phyloP scores from a whole-genome alignment of 2,329 filamentous ascomycete species.

The Hirsutella thompsonii region DNA sequence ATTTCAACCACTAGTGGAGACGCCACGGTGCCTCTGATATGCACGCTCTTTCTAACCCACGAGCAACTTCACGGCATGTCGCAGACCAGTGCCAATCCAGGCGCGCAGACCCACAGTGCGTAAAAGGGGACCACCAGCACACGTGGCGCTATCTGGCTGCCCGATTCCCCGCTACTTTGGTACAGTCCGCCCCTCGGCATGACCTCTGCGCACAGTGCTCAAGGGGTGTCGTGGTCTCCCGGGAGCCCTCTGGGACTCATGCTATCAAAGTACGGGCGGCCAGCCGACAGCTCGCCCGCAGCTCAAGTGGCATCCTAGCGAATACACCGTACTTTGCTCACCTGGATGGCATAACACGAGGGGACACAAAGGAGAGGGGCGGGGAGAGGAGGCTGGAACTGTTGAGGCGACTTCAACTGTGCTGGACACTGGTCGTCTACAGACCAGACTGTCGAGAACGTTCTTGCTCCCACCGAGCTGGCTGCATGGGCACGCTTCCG shows the following conservation, averaged over 20 bases:
- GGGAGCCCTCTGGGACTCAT: background rate
- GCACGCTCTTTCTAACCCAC: background rate
- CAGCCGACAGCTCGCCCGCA: too few species aligned
- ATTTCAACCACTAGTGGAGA: background rate
- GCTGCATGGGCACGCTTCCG: background rate
- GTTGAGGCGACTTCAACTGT: background rate
- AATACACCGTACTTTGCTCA: too few species aligned
- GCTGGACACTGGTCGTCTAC: background rate
- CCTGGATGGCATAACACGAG: too few species aligned
- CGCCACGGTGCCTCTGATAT: background rate
- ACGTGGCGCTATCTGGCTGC: background rate
- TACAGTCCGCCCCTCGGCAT: background rate
- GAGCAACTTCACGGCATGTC: background rate
- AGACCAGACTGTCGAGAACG: background rate
- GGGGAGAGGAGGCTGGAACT: too few species aligned
- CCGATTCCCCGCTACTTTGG: background rate
- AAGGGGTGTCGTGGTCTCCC: background rate
- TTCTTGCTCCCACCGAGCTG: background rate
- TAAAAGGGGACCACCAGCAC: background rate
- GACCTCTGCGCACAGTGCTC: background rate
- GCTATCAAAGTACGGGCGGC: too few species aligned
- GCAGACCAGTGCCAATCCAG: background rate
- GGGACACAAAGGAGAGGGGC: too few species aligned
- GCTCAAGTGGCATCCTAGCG: too few species aligned
- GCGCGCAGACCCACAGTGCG: background rate